Conservation (phyloP, 441 rosid species). For the Iberis amara region DNA sequence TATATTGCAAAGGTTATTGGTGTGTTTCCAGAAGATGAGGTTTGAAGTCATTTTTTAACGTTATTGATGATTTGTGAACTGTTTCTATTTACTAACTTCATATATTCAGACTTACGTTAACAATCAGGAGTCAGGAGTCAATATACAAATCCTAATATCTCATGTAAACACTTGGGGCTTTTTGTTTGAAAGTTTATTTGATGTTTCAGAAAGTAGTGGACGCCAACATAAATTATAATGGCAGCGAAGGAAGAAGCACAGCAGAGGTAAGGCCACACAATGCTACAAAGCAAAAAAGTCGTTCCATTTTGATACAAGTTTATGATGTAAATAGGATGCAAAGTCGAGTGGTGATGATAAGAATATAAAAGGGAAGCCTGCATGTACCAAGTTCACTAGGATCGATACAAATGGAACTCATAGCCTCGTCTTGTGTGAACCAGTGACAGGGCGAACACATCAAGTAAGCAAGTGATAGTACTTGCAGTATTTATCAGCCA, state of each 20-base stretch:
- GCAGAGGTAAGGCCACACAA: constrained; percentile 51
- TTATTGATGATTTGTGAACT: background rate
- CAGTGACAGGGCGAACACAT: constrained; percentile 90
- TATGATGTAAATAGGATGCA: constrained; percentile 38
- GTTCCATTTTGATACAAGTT: background rate
- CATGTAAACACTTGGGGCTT: background rate
- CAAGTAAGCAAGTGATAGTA: constrained; percentile 51
- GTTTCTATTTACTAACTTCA: constrained; percentile 2
- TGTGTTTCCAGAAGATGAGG: constrained; percentile 78
- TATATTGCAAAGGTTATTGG: constrained; percentile 82
- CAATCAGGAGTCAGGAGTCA: no score
- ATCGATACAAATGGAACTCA: constrained; percentile 66
- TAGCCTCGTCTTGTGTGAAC: constrained; percentile 82
- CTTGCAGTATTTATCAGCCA: background rate
- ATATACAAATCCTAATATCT: no score
- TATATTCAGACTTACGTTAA: background rate
- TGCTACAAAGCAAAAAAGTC: background rate
- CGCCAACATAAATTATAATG: constrained; percentile 56
- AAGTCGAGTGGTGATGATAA: constrained; percentile 35
- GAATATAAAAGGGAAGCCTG: constrained; percentile 60
- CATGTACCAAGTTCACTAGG: constrained; percentile 78
- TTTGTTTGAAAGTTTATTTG: constrained; percentile 8
- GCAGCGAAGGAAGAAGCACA: constrained; percentile 74
- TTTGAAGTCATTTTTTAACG: constrained; percentile 27
- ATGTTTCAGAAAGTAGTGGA: constrained; percentile 56